Conservation (phyloP, 352 stramenopile species). For the Plasmopara viticola region DNA sequence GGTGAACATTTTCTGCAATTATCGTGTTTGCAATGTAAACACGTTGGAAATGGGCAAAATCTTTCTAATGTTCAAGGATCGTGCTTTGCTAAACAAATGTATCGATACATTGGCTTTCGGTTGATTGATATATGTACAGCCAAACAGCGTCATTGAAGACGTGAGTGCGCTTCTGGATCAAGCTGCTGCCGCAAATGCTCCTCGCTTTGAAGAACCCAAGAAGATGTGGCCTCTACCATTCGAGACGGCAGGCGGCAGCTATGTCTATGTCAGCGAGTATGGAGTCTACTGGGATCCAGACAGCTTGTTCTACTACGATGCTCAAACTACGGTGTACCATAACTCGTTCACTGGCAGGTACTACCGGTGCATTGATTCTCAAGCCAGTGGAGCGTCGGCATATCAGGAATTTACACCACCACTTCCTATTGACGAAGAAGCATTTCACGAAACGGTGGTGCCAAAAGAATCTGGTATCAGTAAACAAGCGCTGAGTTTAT, state of each 20-base stretch:
- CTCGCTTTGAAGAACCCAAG: slow-evolving; percentile 60
- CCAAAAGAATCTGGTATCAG: slow-evolving; percentile 17
- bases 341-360: slow-evolving; percentile 66
- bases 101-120: not conserved
- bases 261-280: slow-evolving; percentile 56
- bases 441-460: slow-evolving; percentile 15
- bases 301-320: slow-evolving; percentile 83
- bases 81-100: slow-evolving; percentile 18
- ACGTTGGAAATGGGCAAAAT: slow-evolving; percentile 12
- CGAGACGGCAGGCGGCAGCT: slow-evolving; percentile 70
- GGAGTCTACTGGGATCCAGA: slow-evolving; percentile 76
- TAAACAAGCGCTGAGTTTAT: slow-evolving; percentile 23
- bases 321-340: slow-evolving; percentile 67
- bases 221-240: slow-evolving; percentile 76
- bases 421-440: slow-evolving; percentile 37
- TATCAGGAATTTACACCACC: slow-evolving; percentile 53
- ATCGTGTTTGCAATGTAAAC: slow-evolving; percentile 18
- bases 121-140: slow-evolving; percentile 7
- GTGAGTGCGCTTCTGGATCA: slow-evolving; percentile 52
- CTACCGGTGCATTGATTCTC: slow-evolving; percentile 35
- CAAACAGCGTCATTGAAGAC: slow-evolving; percentile 37
- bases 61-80: slow-evolving; percentile 28
- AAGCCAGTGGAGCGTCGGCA: slow-evolving; percentile 15
- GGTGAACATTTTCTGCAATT: slow-evolving; percentile 34
- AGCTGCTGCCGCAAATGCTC: slow-evolving; percentile 49